Evolutionary conservation across 108 stramenopile species (phyloP).

Genomic region (Nitzschia putrida): DNA sequence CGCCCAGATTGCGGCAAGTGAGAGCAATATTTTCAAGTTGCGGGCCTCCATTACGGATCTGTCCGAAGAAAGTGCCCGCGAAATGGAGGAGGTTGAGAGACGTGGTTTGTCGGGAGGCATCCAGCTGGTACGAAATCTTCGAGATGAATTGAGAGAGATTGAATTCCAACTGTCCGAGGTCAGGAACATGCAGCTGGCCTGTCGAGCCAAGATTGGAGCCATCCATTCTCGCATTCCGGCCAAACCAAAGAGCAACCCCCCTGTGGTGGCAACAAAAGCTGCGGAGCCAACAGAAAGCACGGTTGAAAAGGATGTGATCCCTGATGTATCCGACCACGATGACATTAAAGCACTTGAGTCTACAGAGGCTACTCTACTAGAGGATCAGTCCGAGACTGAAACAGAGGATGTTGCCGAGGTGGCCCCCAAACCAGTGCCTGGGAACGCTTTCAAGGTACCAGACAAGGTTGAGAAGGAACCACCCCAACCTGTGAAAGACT

Average conservation of each 20-base stretch:
- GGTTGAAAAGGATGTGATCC: background rate
- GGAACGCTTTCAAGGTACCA: background rate
- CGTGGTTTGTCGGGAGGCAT: constrained; percentile 73
- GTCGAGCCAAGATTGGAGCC: constrained; percentile 63
- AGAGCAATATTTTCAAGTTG: constrained; percentile 62
- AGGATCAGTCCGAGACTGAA: background rate
- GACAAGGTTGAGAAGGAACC: background rate
- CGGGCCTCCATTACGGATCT: constrained; percentile 72
- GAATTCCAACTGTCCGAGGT: constrained; percentile 58
- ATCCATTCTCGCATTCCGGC: constrained; percentile 37
- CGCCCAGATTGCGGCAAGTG: constrained; percentile 50
- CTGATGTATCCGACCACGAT: too few relatives aligned
- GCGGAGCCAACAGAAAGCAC: background rate
- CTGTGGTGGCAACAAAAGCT: background rate
- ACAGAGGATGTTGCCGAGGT: background rate
- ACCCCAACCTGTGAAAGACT: background rate
- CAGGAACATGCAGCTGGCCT: constrained; percentile 47
- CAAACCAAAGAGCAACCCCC: background rate
- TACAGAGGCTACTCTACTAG: background rate
- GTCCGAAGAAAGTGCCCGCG: constrained; percentile 67
- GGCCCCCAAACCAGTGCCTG: background rate
- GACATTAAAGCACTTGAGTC: background rate
- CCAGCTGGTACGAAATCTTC: constrained; percentile 53
- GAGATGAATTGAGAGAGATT: constrained; percentile 67
- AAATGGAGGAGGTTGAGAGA: constrained; percentile 61